Conservation (phyloP, 495 filamentous ascomycete genomes). For the Baudoinia panamericana region DNA sequence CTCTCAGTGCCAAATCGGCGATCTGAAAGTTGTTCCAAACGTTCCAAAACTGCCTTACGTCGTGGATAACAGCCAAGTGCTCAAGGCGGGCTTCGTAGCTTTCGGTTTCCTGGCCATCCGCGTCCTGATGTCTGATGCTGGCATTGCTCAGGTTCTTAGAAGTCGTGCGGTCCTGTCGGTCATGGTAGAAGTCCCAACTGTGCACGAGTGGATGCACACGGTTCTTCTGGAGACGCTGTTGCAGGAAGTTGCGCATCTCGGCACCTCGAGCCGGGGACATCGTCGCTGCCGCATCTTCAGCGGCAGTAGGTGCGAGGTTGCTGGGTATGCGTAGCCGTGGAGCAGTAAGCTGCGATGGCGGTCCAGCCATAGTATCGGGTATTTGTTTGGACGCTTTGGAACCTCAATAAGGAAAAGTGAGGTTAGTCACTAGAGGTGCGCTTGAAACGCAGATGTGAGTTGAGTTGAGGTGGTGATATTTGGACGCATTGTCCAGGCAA, state of each 20-base stretch:
- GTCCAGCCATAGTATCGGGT: too few species aligned
- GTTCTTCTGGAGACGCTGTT: constrained; percentile 33
- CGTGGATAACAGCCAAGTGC: constrained; percentile 53
- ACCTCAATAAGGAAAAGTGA: too few species aligned
- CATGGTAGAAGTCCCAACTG: constrained; percentile 48
- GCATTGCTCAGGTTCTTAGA: constrained; percentile 7
- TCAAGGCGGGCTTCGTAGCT: constrained; percentile 52
- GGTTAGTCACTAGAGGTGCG: too few species aligned
- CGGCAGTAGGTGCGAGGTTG: constrained; percentile 17
- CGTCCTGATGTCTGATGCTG: constrained; percentile 35
- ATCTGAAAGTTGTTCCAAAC: constrained; percentile 82
- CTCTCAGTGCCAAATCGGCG: constrained; percentile 58
- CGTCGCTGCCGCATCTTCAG: constrained; percentile 19
- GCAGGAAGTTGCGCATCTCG: constrained; percentile 31
- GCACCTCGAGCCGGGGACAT: constrained; percentile 30
- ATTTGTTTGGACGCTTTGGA: too few species aligned
- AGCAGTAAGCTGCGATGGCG: too few species aligned
- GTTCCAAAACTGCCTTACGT: constrained; percentile 73
- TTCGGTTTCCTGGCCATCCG: constrained; percentile 33
- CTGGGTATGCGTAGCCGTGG: constrained; percentile 11
- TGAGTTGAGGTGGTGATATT: too few species aligned
- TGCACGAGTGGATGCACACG: constrained; percentile 41
- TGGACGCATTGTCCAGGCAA: too few species aligned
- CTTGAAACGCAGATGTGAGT: too few species aligned
- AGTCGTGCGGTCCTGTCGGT: constrained; percentile 31